Percentiles rank a stretch among this genome's conserved stretches.
phyloP scores from a whole-genome alignment of 352 stramenopile genomes.

The Globisporangium spinosum region DNA sequence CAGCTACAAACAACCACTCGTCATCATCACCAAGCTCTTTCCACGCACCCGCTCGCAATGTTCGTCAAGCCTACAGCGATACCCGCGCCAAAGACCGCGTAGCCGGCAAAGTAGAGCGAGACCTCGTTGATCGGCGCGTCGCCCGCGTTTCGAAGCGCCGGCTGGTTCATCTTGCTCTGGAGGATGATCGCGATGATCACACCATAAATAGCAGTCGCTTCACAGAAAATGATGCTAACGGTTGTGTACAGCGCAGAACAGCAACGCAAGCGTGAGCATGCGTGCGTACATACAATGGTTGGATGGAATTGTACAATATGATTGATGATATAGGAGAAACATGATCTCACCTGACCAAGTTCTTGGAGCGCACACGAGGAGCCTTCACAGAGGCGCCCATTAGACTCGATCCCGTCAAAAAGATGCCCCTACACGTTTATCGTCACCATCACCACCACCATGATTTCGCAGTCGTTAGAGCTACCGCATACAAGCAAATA shows the following conservation, averaged over 20 bases:
- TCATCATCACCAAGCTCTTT: neutral
- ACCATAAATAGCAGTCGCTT: constrained; percentile 99
- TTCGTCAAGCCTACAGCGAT: constrained; percentile 98
- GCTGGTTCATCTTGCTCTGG: constrained; percentile 94
- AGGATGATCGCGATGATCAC: constrained; percentile 99
- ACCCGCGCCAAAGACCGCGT: constrained; percentile 96
- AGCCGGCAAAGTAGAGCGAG: constrained; percentile 94
- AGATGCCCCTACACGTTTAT: constrained; percentile 72
- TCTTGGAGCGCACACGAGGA: constrained; percentile 98
- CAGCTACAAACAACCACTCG: neutral
- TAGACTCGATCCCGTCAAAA: constrained; percentile 93
- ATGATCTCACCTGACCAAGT: constrained; percentile 90
- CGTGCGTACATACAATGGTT: too few species aligned
- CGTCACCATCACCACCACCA: neutral
- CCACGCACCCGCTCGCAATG: constrained; percentile 89
- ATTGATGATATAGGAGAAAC: neutral
- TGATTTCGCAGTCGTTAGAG: neutral
- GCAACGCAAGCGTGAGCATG: neutral
- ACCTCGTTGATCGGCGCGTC: constrained; percentile 75
- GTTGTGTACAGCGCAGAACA: neutral
- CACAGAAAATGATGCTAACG: constrained; percentile 98
- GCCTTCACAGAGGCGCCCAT: constrained; percentile 98
- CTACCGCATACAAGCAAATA: neutral
- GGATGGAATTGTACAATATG: neutral
- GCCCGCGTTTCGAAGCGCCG: constrained; percentile 45